A percentile compares a stretch with the other conserved stretches of the same genome.
These are phyloP conservation scores for Penicillium angulare DNA, from an alignment of 495 filamentous ascomycete species.

Conservation along the genomic window DNA sequence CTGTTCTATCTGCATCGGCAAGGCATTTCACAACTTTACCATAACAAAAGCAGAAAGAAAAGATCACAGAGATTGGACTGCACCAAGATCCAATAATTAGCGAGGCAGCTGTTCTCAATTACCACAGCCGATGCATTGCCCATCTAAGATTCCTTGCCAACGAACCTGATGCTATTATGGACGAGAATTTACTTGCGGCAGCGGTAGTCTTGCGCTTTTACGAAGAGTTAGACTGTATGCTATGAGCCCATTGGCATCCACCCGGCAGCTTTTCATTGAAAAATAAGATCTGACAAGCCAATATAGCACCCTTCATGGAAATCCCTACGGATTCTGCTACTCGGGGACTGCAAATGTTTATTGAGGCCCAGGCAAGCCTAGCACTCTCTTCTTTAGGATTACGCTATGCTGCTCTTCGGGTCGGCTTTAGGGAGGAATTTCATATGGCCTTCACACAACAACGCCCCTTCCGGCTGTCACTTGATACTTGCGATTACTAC, in stretches of 20 bases:
- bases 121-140: slow-evolving; percentile 21
- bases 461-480: slow-evolving; percentile 18
- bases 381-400: slow-evolving; percentile 18
- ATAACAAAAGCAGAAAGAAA: slow-evolving; percentile 6
- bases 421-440: slow-evolving; percentile 35
- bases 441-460: slow-evolving; percentile 34
- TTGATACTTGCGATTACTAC: slow-evolving; percentile 15
- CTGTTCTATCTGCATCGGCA: slow-evolving; percentile 18
- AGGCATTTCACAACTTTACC: slow-evolving; percentile 21
- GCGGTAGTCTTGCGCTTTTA: slow-evolving; percentile 20
- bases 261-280: not conserved
- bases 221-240: slow-evolving; percentile 20
- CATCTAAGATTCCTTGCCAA: slow-evolving; percentile 20
- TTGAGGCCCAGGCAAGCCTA: slow-evolving; percentile 12
- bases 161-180: slow-evolving; percentile 25
- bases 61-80: slow-evolving; percentile 2
- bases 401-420: slow-evolving; percentile 29
- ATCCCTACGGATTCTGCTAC: slow-evolving; percentile 16
- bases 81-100: slow-evolving; percentile 8
- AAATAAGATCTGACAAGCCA: not conserved
- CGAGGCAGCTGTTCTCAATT: slow-evolving; percentile 20
- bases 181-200: slow-evolving; percentile 21
- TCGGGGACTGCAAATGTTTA: slow-evolving; percentile 21
- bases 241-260: not conserved
- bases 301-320: slow-evolving; percentile 18